These are phyloP conservation scores for Isatis tinctoria DNA, from an alignment of 345 rosid genomes.

Conservation along the genomic window DNA sequence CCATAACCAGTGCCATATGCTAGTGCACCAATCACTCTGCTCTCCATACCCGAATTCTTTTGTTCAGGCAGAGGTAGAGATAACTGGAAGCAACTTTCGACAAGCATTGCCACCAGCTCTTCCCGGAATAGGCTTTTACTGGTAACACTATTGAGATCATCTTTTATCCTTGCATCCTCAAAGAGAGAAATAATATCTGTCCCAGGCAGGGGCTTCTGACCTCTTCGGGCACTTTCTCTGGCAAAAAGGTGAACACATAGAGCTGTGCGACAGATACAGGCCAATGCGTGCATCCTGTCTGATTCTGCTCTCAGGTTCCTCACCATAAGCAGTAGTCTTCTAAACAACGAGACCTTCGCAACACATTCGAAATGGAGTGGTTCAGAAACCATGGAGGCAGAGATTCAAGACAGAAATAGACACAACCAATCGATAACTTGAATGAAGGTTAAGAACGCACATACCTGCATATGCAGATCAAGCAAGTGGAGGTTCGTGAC, in stretches of 20 bases:
- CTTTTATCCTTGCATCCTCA: constrained; percentile 84
- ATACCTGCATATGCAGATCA: constrained; percentile 97
- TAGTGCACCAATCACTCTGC: constrained; percentile 98
- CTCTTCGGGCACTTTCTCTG: constrained; percentile 92
- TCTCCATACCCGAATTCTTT: constrained; percentile 89
- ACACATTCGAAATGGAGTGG: constrained; percentile 13
- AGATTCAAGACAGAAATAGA: background rate
- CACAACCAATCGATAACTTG: background rate
- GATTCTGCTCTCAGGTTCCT: constrained; percentile 97
- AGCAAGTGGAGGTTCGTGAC: constrained; percentile 91
- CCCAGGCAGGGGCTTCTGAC: constrained; percentile 95
- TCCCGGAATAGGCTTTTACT: constrained; percentile 94
- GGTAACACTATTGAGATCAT: constrained; percentile 71
- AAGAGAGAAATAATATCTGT: constrained; percentile 95
- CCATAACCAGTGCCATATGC: constrained; percentile 99
- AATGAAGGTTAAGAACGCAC: background rate
- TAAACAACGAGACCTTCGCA: constrained; percentile 88
- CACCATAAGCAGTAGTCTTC: constrained; percentile 94
- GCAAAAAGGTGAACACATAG: constrained; percentile 98
- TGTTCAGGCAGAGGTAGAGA: constrained; percentile 95
- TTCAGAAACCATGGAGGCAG: constrained; percentile 12
- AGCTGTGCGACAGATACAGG: constrained; percentile 96
- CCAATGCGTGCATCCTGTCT: constrained; percentile 97
- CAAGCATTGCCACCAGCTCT: constrained; percentile 92
- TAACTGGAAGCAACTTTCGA: constrained; percentile 98